Base-by-base conservation (phyloP, 305 asterid genomes). In the Solanum aculeatissimum region DNA sequence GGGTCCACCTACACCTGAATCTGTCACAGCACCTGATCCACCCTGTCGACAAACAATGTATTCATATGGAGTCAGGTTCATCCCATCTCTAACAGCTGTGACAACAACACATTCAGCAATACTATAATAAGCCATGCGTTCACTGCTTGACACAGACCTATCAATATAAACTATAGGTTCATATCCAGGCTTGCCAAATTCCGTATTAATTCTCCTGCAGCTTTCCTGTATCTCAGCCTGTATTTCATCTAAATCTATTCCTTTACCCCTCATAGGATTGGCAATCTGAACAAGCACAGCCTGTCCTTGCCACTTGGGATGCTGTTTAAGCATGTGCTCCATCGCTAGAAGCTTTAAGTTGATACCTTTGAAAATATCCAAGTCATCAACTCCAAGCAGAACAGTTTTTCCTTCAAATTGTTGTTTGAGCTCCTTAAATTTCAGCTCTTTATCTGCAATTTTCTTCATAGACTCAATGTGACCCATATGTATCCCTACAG, bases 51-150 rank as follows among this genome's bases (percentile, higher is more conserved):
- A 93, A 32, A 93, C 98, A 83, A 93, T 95, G 91, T 96, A 96
- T 83, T 96, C 98, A 66, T 96, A 96, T 63, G 99, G 99, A 72
- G 96, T 93, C 89, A 94, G 89, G 86, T 95, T 95, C 99, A 95
- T 92, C 87, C 99, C 99, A 88, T 95, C 99, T 85, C 99, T 87
- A 69, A 96, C 98, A 19, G 99, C 99, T 40, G 98, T 93, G 85
- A 96, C 99, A 82, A 92, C 97, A 65, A 95, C 98, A 91, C 99
- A 96, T 87, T 96, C 99, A 85, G 99, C 98, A 84, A 95, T 88
- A 53, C 94, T 92, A 86, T 93, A 95, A 86, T 94, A 96, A 54
- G 98, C 97, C 95, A 95, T 91, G 85, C 95, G 91, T 90, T 96
- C 99, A 80, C 95, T 89, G 78, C 89, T 91, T 84, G 96, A 89